phyloP scores from a whole-genome alignment of 129 eudicot genomes.

The Flaveria bidentis region DNA sequence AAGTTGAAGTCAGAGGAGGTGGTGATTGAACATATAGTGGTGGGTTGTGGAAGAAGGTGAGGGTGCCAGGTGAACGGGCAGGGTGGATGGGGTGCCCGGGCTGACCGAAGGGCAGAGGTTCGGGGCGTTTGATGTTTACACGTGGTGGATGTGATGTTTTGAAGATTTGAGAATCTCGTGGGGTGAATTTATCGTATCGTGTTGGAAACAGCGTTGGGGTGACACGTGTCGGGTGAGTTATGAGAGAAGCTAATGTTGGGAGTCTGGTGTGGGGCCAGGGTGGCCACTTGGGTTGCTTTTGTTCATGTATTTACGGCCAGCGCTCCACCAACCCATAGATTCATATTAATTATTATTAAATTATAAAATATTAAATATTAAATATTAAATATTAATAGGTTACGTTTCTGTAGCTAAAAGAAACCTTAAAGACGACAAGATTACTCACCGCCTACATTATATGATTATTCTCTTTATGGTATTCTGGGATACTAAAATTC shows the following conservation, averaged over 20 bases:
- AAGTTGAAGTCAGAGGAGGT: constrained; percentile 1
- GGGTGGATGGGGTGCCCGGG: constrained; percentile 9
- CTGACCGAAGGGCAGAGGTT: background rate
- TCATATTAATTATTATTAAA: no score
- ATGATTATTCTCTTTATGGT: no score
- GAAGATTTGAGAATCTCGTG: background rate
- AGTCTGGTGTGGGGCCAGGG: constrained; percentile 22
- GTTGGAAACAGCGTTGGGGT: background rate
- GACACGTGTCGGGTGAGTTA: constrained; percentile 23
- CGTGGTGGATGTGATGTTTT: constrained; percentile 16
- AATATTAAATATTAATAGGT: no score
- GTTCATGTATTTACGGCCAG: no score
- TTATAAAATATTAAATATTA: no score
- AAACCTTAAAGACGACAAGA: no score
- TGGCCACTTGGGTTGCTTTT: background rate
- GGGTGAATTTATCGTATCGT: constrained; percentile 6
- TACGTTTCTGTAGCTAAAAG: no score
- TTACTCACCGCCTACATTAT: no score
- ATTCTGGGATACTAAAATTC: no score
- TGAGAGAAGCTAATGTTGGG: constrained; percentile 7
- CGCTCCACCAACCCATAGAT: no score
- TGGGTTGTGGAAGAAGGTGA: constrained; percentile 16
- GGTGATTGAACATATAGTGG: constrained; percentile 12
- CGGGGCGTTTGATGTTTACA: constrained; percentile 9
- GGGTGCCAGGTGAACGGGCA: constrained; percentile 18